Base-by-base conservation (phyloP, 495 filamentous ascomycete species). In the Coniosporium apollinis region DNA sequence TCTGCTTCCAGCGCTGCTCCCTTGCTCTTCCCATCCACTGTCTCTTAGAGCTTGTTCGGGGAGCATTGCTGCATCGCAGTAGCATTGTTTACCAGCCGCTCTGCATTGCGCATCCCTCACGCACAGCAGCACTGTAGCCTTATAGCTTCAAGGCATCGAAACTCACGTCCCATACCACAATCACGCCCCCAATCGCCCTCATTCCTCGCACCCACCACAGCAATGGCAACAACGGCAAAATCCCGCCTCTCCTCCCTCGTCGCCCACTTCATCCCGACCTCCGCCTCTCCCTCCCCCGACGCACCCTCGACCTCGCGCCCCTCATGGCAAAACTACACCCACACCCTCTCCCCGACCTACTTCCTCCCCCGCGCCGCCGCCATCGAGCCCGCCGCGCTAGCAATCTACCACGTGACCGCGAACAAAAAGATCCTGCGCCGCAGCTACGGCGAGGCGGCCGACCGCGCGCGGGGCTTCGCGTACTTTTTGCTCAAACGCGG, bases 341-440 rank as follows among this genome's bases (percentile, higher is more conserved):
- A 89, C 51, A 71, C 76, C 8, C 70, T 97, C 13, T 83, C 82
- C 1, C 89, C 89, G 0, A 97, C 91, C 1, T 74, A 70, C 56
- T 96, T 93, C 52, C 69, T 97, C 10, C 77, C 78, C 21, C 73
- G 87, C 34, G 89, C 89, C 19, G 89, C 87, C 3, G 62, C 67
- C 24, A 86, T 97, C 45, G 89, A 97, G 54, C 89, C 89, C 17
- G 65, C 86, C 48, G 85, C 77, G 50, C 37, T 73, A 50, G 89
- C 87, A 30, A 81, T 96, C 48, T 77, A 82, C 56, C 89, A 97
- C 56, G 50, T 82, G 33, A 94, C 84, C 0, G 70, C 82, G 36
- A 87, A 89, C 55, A 67, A 70, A 43, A 68, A 71, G 41, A 55
- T 76, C 20, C 62, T 97, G 5, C 65, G 78, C 17, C 65, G 85